phyloP scores from a whole-genome alignment of 2,329 filamentous ascomycete species.

The Ophiocordyceps camponoti-saundersi region DNA sequence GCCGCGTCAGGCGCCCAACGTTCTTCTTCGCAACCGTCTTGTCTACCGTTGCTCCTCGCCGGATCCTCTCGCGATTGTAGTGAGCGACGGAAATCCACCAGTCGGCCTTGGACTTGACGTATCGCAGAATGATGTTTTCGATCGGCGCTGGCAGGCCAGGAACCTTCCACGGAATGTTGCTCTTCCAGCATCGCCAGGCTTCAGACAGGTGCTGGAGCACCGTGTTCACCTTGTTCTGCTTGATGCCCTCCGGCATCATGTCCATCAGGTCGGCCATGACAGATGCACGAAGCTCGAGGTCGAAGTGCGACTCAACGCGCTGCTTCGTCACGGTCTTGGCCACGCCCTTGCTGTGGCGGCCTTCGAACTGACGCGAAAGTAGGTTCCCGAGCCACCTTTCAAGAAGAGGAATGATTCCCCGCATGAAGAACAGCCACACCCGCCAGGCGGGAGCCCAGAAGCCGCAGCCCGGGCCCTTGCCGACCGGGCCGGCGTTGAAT shows the following conservation, averaged over 20 bases:
- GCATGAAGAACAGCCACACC: conserved; percentile 98
- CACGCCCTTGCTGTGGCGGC: conserved; percentile 94
- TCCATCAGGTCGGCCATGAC: conserved; percentile 99
- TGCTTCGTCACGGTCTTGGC: conserved; percentile 99
- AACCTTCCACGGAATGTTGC: conserved; percentile 99
- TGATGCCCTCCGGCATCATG: conserved; percentile 99
- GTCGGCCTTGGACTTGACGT: conserved; percentile 97
- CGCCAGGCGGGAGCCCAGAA: conserved; percentile 99
- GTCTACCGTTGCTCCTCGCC: conserved; percentile 89
- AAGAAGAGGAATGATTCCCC: conserved; percentile 88
- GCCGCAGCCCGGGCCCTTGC: conserved; percentile 92
- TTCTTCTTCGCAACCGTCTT: conserved; percentile 99
- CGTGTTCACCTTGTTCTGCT: conserved; percentile 98
- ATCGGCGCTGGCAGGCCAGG: conserved; percentile 91
- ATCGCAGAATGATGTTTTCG: conserved; percentile 95
- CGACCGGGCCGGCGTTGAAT: conserved; percentile 92
- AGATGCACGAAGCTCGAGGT: conserved; percentile 88
- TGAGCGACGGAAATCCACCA: conserved; percentile 99
- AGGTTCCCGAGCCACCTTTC: conserved; percentile 97
- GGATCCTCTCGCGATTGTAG: conserved; percentile 95
- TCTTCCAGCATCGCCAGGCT: conserved; percentile 99
- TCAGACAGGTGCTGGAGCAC: conserved; percentile 94
- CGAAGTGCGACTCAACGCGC: conserved; percentile 95
- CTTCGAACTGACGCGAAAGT: conserved; percentile 92
- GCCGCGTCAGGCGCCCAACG: conserved; percentile 75